Evolutionary conservation across 441 rosid species (phyloP).

Genomic region (Geranium incanum): DNA sequence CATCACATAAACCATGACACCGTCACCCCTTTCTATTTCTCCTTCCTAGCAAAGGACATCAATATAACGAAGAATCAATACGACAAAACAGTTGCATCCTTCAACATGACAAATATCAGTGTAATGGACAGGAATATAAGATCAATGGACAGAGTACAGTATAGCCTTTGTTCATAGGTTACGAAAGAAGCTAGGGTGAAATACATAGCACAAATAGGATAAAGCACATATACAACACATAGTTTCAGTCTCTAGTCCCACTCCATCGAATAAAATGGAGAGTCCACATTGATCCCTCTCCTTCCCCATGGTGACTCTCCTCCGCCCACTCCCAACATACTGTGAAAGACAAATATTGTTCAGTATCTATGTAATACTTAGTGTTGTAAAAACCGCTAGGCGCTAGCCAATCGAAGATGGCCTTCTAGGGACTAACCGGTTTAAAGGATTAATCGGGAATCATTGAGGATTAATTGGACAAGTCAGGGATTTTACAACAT

Average conservation of each 20-base stretch:
- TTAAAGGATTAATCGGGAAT: no score
- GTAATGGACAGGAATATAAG: neutral
- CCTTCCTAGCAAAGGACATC: constrained; percentile 39
- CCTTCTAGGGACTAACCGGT: no score
- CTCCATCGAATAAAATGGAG: neutral
- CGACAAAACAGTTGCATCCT: neutral
- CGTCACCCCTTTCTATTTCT: constrained; percentile 28
- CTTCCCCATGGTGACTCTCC: no score
- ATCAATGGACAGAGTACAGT: neutral
- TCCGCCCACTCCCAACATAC: neutral
- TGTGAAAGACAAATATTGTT: neutral
- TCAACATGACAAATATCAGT: neutral
- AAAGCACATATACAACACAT: neutral
- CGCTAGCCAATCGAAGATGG: no score
- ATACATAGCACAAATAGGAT: no score
- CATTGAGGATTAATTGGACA: no score
- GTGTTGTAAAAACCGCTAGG: no score
- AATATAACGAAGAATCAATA: constrained; percentile 6
- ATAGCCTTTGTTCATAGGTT: neutral
- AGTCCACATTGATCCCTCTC: neutral
- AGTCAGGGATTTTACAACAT: neutral
- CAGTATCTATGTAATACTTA: neutral
- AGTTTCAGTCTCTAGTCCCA: neutral
- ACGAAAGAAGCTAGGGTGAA: no score
- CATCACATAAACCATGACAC: constrained; percentile 21